Evolutionary conservation across 805 yeast genomes (phyloP).

Genomic region (Hanseniaspora lindneri): DNA sequence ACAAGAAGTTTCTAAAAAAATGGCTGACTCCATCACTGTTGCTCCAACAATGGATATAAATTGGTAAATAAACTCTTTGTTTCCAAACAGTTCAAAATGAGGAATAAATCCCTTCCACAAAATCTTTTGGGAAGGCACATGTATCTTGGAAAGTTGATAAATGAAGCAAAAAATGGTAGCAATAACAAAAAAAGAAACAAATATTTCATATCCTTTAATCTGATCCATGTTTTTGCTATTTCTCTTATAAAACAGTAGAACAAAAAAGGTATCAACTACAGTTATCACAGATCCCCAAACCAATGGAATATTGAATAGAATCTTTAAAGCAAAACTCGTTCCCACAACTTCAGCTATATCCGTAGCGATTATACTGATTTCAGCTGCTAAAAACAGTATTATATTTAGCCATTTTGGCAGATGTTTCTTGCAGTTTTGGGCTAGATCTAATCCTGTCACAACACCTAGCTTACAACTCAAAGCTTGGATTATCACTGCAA

Average conservation of each 20-base stretch:
- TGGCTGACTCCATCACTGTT: constrained; percentile 86
- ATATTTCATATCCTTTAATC: constrained; percentile 60
- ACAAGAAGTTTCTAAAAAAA: constrained; percentile 73
- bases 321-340: constrained; percentile 75
- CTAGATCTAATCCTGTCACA: constrained; percentile 78
- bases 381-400: constrained; percentile 3
- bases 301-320: constrained; percentile 62
- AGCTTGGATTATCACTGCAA: constrained; percentile 74
- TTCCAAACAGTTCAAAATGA: constrained; percentile 36
- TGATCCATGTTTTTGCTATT: constrained; percentile 55
- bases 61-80: constrained; percentile 42
- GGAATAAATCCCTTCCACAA: constrained; percentile 64
- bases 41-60: constrained; percentile 82
- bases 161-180: constrained; percentile 71
- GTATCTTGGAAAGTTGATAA: constrained; percentile 59
- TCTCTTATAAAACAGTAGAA: constrained; percentile 67
- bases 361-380: constrained; percentile 55
- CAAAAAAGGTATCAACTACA: constrained; percentile 65
- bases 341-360: constrained; percentile 93
- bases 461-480: constrained; percentile 78
- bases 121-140: constrained; percentile 53
- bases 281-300: constrained; percentile 70
- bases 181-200: constrained; percentile 59
- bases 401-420: constrained; percentile 47
- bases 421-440: constrained; percentile 67